Evolutionary conservation across 2,329 filamentous ascomycete genomes (phyloP), one percentile per base, ranked within the genome.

Genomic region (Ophioceras dolichostomum): DNA sequence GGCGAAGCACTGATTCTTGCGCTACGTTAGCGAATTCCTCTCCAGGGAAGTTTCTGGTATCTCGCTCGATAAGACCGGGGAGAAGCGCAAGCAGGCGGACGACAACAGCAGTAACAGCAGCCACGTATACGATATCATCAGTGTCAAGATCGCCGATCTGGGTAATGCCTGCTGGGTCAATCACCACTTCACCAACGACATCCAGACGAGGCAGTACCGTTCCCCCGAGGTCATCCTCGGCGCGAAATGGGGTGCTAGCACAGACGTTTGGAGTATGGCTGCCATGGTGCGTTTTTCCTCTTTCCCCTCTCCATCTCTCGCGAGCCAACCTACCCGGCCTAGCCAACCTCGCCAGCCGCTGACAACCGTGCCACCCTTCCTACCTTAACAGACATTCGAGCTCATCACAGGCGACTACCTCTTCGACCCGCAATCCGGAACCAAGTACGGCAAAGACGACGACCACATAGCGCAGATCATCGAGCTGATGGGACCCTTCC

Each of bases 391-490:
- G 89, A 82, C 89, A 13, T 98, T 98, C 49, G 91, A 98, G 58
- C 68, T 98, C 32, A 96, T 98, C 47, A 98, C 91, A 2, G 91
- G 91, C 47, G 91, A 98, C 60, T 98, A 98, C 54, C 76, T 98
- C 31, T 98, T 98, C 59, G 91, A 98, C 52, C 91, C 91, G 0
- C 91, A 98, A 61, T 95, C 89, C 1, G 91, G 91, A 44, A 96
- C 89, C 30, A 96, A 96, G 62, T 98, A 98, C 59, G 91, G 91
- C 55, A 98, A 98, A 64, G 91, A 98, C 55, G 91, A 98, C 63
- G 91, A 98, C 55, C 91, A 98, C 62, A 95, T 98, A 47, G 91
- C 91, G 9, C 91, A 98, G 57, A 96, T 98, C 51, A 96, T 98
- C 56, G 91, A 98, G 60, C 72, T 98, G 5, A 76, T 98, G 14